These are phyloP conservation scores for Didymella sp. DNA, from an alignment of 2,329 filamentous ascomycete genomes.

Conservation along the genomic window DNA sequence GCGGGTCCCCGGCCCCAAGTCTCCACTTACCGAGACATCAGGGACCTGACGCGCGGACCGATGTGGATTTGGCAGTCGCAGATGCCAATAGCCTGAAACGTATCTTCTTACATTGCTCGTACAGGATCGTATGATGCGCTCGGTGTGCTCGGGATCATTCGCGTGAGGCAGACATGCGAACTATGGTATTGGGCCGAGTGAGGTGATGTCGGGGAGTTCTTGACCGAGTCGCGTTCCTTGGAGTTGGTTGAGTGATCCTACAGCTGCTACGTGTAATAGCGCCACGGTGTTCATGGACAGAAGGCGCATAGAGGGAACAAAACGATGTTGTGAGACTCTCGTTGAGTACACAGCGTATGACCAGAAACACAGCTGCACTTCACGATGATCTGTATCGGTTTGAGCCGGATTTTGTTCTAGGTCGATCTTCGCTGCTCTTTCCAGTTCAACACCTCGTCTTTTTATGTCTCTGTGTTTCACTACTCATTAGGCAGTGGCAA, in stretches of 20 bases:
- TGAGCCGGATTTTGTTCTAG: too few relatives aligned
- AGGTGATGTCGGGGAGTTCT: neutral
- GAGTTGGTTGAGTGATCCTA: too few relatives aligned
- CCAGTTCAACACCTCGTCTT: too few relatives aligned
- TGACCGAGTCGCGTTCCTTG: neutral
- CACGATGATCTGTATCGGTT: too few relatives aligned
- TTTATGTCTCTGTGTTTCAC: too few relatives aligned
- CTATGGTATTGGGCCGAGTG: conserved; percentile 8
- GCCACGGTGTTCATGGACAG: neutral
- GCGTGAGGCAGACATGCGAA: neutral
- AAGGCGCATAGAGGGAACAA: neutral
- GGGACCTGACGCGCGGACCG: conserved; percentile 2
- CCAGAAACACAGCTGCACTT: neutral
- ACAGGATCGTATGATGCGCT: conserved; percentile 8
- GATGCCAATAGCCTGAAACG: conserved; percentile 20
- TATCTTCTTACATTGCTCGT: neutral
- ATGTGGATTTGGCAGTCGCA: conserved; percentile 12
- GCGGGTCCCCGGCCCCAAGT: neutral
- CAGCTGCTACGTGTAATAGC: too few relatives aligned
- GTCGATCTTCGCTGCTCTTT: too few relatives aligned
- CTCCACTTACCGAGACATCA: conserved; percentile 16
- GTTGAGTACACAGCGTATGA: neutral
- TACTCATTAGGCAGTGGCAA: too few relatives aligned
- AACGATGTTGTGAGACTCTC: neutral
- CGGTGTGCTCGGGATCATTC: neutral